Evolutionary conservation across 2,329 filamentous ascomycete genomes (phyloP), one percentile per base, ranked within the genome.

Genomic region (Ampelomyces quisqualis): DNA sequence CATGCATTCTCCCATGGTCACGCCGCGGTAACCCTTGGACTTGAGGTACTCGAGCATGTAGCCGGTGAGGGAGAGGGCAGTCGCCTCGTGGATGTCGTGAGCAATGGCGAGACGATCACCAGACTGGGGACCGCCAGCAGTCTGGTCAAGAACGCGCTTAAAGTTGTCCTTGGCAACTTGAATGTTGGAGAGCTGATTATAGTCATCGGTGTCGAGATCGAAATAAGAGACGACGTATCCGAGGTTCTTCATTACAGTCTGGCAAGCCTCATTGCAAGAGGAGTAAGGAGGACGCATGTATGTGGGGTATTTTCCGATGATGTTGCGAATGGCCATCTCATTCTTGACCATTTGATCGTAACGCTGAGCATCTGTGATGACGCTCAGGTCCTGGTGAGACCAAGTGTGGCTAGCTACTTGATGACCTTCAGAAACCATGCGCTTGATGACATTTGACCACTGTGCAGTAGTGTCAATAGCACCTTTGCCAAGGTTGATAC

Each of bases 211-310:
- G 56, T 84, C 80, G 23, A 84, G 64, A 50, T 83, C 77, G 55
- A 81, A 73, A 53, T 79, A 82, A 49, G 80, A 77, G 55, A 82
- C 70, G 53, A 79, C 78, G 68, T 81, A 82, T 39, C 77, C 77
- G 37, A 82, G 58, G 35, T 53, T 62, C 28, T 65, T 58, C 53
- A 72, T 49, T 28, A 69, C 60, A 13, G 53, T 49, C 48, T 67
- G 61, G 58, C 72, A 75, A 4, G 65, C 67, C 11, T 17, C 32
- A 10, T 51, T 56, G 57, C 74, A 76, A 47, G 73, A 73, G 64
- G 67, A 72, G 54, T 74, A 74, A 4, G 73, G 73, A 9, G 71
- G 73, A 7, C 69, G 67, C 72, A 78, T 76, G 54, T 80, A 80
- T 5, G 76, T 79, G 10, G 77, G 77, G 54, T 77, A 75, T 48